phyloP scores from a whole-genome alignment of 768 basidiomycete species.

The Amanita pallidorosea region DNA sequence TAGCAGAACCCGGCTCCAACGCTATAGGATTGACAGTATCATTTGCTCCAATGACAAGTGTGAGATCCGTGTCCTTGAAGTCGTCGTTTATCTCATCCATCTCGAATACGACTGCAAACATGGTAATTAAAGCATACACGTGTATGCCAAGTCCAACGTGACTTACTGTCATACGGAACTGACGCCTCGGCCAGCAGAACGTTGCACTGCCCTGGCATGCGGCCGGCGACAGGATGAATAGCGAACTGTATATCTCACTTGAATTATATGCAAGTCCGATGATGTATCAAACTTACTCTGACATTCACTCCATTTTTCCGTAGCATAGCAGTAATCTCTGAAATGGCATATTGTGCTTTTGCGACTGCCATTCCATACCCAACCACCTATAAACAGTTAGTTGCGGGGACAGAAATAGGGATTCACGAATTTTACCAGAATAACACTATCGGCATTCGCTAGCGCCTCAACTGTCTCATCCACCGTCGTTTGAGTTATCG shows the following conservation, averaged over 20 bases:
- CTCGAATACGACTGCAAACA: conserved; percentile 68
- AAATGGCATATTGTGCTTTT: conserved; percentile 74
- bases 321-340: conserved; percentile 67
- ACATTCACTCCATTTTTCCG: conserved; percentile 69
- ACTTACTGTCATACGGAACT: conserved; percentile 80
- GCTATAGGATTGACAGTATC: conserved; percentile 91
- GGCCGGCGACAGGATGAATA: conserved; percentile 85
- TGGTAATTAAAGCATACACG: neutral
- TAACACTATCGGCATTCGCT: conserved; percentile 73
- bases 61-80: conserved; percentile 82
- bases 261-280: neutral
- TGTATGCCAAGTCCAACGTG: neutral
- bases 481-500: conserved; percentile 64
- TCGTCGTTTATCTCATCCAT: conserved; percentile 96
- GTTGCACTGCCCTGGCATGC: conserved; percentile 92
- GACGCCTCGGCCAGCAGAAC: conserved; percentile 86
- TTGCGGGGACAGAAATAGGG: neutral
- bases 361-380: conserved; percentile 92
- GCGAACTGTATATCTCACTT: conserved; percentile 38
- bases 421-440: conserved; percentile 37
- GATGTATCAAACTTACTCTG: conserved; percentile 27
- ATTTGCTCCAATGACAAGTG: conserved; percentile 85
- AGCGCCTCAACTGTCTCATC: conserved; percentile 78
- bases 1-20: conserved; percentile 75
- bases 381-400: conserved; percentile 40